These are phyloP conservation scores for Fraxinus anomala DNA, from an alignment of 257 asterid genomes.

Conservation along the genomic window DNA sequence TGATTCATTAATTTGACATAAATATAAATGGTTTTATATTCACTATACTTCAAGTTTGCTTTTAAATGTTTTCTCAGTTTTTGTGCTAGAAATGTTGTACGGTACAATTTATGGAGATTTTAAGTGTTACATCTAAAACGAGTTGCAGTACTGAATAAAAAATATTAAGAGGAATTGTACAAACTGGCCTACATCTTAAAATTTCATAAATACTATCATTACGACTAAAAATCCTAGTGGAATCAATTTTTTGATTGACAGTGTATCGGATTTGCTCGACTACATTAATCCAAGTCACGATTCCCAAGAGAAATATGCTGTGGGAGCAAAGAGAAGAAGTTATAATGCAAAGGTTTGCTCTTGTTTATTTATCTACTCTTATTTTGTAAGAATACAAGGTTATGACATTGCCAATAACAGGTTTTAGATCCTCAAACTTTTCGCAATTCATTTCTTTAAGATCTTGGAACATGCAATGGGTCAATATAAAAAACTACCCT, in stretches of 20 bases:
- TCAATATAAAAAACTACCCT: neutral
- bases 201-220: neutral
- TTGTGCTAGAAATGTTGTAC: neutral
- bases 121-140: neutral
- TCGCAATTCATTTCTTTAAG: neutral
- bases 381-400: neutral
- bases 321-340: conserved; percentile 71
- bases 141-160: neutral
- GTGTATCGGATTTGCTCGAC: conserved; percentile 93
- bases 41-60: neutral
- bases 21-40: too few species aligned
- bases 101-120: neutral
- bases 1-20: neutral
- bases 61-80: neutral
- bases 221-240: neutral
- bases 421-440: neutral
- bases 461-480: neutral
- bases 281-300: conserved; percentile 81
- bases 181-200: neutral
- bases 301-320: conserved; percentile 71
- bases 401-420: neutral
- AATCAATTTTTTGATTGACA: conserved; percentile 37
- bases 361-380: conserved; percentile 20
- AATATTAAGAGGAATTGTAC: neutral
- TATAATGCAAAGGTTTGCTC: conserved; percentile 59